Evolutionary conservation across 2,329 filamentous ascomycete genomes (phyloP), one percentile per base, ranked within the genome.

Genomic region (Pseudonectria buxi): DNA sequence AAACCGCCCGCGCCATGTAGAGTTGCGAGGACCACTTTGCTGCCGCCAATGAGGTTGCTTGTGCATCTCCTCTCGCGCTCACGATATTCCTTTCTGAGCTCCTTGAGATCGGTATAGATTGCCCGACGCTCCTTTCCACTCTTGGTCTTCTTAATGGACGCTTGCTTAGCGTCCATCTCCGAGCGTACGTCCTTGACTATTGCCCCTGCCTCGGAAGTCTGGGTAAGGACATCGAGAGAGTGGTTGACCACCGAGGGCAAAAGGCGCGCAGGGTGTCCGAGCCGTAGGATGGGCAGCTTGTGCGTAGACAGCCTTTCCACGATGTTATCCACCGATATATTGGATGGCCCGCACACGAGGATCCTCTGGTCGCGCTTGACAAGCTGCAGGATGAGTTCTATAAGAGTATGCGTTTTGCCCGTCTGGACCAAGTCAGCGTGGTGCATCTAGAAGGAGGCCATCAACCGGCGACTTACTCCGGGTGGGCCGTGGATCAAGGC

Each of bases 251-350:
- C 88, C 0, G 86, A 87, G 0, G 89, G 89, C 0, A 98, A 71
- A 16, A 98, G 72, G 14, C 92, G 81, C 2, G 92, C 92, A 0
- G 92, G 92, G 59, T 98, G 92, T 1, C 92, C 92, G 1, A 98
- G 76, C 2, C 92, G 83, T 25, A 96, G 75, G 51, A 96, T 87
- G 0, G 87, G 83, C 2, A 95, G 72, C 53, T 87, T 88, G 59
- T 89, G 84, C 0, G 85, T 79, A 2, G 88, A 78, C 2, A 96
- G 74, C 7, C 92, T 80, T 62, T 98, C 92, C 7, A 95, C 89
- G 39, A 98, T 94, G 55, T 98, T 98, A 71, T 98, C 92, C 1
- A 98, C 92, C 1, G 87, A 92, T 49, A 98, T 89, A 57, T 98
- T 98, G 22, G 87, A 95, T 0, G 92, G 92, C 0, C 90, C 92